phyloP scores from a whole-genome alignment of 2,329 filamentous ascomycete genomes.

The Alternaria conjuncta region DNA sequence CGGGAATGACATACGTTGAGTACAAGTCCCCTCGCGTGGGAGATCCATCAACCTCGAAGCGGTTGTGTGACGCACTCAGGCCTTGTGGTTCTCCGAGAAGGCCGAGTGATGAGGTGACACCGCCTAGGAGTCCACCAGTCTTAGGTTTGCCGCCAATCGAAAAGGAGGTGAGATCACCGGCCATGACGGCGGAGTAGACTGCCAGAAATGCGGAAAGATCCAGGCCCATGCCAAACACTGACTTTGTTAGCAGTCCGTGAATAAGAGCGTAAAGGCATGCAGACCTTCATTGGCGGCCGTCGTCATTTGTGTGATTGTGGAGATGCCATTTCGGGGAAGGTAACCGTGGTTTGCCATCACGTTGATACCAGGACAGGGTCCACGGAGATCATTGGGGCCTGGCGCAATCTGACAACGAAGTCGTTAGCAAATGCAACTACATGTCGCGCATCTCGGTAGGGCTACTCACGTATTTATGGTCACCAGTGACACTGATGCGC shows the following conservation, averaged over 20 bases:
- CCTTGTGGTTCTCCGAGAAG: slow-evolving; percentile 22
- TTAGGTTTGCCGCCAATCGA: slow-evolving; percentile 22
- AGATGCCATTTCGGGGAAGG: slow-evolving; percentile 6
- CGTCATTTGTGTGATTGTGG: slow-evolving; percentile 9
- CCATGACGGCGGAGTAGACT: slow-evolving; percentile 18
- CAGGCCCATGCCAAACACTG: slow-evolving; percentile 19
- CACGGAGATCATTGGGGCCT: slow-evolving; percentile 11
- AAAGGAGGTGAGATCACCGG: slow-evolving; percentile 18
- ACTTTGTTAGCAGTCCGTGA: neutral
- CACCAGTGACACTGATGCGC: slow-evolving; percentile 16
- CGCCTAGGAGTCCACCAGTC: slow-evolving; percentile 23
- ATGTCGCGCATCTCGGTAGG: neutral
- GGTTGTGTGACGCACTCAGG: slow-evolving; percentile 25
- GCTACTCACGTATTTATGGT: slow-evolving; percentile 16
- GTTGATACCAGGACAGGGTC: slow-evolving; percentile 10
- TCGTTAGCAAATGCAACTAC: neutral
- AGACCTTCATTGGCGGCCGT: slow-evolving; percentile 9
- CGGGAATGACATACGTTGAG: slow-evolving; percentile 2
- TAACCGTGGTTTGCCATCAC: slow-evolving; percentile 12
- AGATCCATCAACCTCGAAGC: slow-evolving; percentile 27
- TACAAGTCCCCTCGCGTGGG: slow-evolving; percentile 16
- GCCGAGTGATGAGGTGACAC: slow-evolving; percentile 18
- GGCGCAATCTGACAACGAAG: slow-evolving; percentile 6
- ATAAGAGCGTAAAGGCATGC: neutral
- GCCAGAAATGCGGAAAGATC: slow-evolving; percentile 23